These are phyloP conservation scores for Ambrosia trifida DNA, from an alignment of 129 eudicot species.

Conservation along the genomic window DNA sequence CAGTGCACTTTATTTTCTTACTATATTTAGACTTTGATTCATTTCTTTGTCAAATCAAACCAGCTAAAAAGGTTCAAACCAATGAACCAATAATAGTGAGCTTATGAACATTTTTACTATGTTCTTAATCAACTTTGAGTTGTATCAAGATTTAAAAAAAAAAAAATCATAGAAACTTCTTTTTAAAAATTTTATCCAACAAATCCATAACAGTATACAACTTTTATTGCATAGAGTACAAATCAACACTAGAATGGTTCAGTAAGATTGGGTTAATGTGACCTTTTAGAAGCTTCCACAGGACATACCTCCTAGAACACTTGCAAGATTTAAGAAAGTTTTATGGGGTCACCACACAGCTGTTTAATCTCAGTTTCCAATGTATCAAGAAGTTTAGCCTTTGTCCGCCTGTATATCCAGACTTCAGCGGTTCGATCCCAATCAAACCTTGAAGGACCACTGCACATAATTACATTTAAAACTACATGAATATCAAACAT, in stretches of 20 bases:
- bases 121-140: neutral
- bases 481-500: slow-evolving; percentile 3
- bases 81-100: neutral
- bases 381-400: slow-evolving; percentile 51
- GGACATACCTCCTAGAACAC: neutral
- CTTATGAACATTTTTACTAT: neutral
- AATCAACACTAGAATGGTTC: neutral
- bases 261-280: neutral
- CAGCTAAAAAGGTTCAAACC: neutral
- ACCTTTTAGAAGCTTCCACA: slow-evolving; percentile 4
- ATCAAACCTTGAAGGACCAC: slow-evolving; percentile 97
- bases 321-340: slow-evolving; percentile 44
- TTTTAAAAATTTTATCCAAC: neutral
- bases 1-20: neutral
- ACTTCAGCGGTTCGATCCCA: slow-evolving; percentile 74
- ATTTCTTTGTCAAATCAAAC: neutral
- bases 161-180: neutral
- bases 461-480: slow-evolving; percentile 49
- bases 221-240: slow-evolving; percentile 14
- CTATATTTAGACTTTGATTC: neutral
- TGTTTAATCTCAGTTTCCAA: slow-evolving; percentile 73
- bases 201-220: neutral
- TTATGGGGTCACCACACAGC: slow-evolving; percentile 67
- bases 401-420: slow-evolving; percentile 88
- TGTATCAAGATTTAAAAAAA: neutral